A percentile compares a stretch with the other conserved stretches of the same genome.
Evolutionary conservation across 2,329 filamentous ascomycete genomes (phyloP).

Genomic region (Arthroderma sp.): DNA sequence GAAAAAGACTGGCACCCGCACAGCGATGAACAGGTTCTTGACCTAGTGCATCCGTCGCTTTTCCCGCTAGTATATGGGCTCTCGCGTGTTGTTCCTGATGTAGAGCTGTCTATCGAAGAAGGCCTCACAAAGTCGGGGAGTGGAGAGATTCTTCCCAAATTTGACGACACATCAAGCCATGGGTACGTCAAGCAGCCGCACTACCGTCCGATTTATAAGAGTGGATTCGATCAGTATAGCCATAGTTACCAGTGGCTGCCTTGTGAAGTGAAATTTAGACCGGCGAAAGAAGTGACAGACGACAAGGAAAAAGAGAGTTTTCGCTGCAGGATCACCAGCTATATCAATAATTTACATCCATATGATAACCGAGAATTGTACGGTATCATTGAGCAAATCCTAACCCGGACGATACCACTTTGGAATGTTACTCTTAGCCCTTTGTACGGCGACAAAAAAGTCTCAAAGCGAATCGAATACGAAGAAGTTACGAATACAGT

Average conservation of each 20-base stretch:
- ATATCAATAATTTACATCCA: constrained; percentile 32
- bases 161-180: too few species aligned
- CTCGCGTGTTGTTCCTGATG: constrained; percentile 15
- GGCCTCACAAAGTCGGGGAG: constrained; percentile 12
- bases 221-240: too few species aligned
- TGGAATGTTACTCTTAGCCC: constrained; percentile 20
- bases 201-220: too few species aligned
- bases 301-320: background rate
- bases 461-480: constrained; percentile 5
- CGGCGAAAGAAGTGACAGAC: constrained; percentile 7
- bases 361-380: constrained; percentile 19
- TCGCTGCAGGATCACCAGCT: constrained; percentile 21
- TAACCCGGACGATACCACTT: constrained; percentile 20
- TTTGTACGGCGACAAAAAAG: background rate
- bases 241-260: constrained; percentile 34
- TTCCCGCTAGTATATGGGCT: constrained; percentile 23
- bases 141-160: constrained; percentile 9
- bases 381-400: constrained; percentile 20
- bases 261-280: constrained; percentile 19
- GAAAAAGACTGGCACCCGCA: constrained; percentile 52
- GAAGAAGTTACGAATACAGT: background rate
- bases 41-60: constrained; percentile 52
- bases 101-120: constrained; percentile 14
- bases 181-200: too few species aligned
- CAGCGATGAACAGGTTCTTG: constrained; percentile 44